Evolutionary conservation across 2,329 filamentous ascomycete genomes (phyloP), one percentile per base, ranked within the genome.

Genomic region (Hypoxylon sp.): DNA sequence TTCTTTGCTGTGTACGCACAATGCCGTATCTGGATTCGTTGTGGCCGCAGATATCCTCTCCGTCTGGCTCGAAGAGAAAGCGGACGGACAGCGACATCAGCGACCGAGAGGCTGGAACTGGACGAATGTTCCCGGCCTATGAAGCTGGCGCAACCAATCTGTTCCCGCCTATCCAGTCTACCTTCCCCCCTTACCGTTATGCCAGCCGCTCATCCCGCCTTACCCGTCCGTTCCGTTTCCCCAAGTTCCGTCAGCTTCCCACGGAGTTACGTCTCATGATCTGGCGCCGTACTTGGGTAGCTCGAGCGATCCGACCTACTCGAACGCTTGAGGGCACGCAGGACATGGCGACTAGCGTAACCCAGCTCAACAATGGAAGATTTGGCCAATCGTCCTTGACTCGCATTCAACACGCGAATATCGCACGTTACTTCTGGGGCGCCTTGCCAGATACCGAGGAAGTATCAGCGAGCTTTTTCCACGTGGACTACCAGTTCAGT

Each of bases 211-310:
- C n/a, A 27, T n/a, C 3, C 7, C 5, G 18, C 2, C 13, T 13
- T 7, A 6, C 15, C 1, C 13, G 37, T 3, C 6, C 17, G 11
- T 2, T n/a, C 18, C 3, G 1, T 4, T 55, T 55, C 31, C 56
- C 49, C 2, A 52, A 53, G 29, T 64, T 64, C 46, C 11, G n/a
- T 21, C 33, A 29, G 26, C 27, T 64, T 6, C 52, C 59, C 3
- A n/a, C 53, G 1, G 59, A 62, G 46, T 7, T 64, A n/a, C 59
- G 62, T 8, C 31, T n/a, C 7, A 49, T 47, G 21, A 48, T 64
- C 24, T 62, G 62, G 62, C 51, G 52, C 3, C 27, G 13, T 10
- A 29, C 3, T 10, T 29, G 27, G 27, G 27, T 3, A 29, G 9
- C 4, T 10, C 27, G 27, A 3, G 27, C 9, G 9, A 11, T 29